These are phyloP conservation scores for Pharus latifolius DNA, from an alignment of 176 grass and related monocot genomes.

Conservation along the genomic window DNA sequence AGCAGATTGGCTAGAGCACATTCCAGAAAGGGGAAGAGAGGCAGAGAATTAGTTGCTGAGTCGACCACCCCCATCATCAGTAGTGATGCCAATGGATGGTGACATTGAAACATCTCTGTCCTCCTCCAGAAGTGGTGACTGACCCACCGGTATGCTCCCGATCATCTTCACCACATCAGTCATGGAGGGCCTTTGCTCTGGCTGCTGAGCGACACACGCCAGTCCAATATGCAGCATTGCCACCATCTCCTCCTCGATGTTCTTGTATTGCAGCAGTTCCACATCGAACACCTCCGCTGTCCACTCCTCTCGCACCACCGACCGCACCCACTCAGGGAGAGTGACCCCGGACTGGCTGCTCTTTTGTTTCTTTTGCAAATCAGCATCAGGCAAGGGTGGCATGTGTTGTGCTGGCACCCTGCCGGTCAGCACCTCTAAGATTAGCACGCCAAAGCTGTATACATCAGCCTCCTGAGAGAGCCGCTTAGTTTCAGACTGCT, in stretches of 20 bases:
- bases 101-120: neutral
- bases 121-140: conserved; percentile 12
- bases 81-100: conserved; percentile 9
- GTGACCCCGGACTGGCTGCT: neutral
- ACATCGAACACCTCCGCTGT: conserved; percentile 62
- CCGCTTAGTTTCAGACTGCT: conserved; percentile 23
- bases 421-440: conserved; percentile 52
- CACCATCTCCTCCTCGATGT: conserved; percentile 56
- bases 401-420: conserved; percentile 21
- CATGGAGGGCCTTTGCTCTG: conserved; percentile 24
- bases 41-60: neutral
- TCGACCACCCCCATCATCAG: conserved; percentile 4
- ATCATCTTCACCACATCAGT: conserved; percentile 33
- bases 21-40: too few relatives aligned
- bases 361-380: conserved; percentile 8
- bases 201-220: conserved; percentile 21
- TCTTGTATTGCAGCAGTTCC: conserved; percentile 45
- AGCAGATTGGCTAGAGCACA: too few relatives aligned
- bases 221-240: conserved; percentile 48
- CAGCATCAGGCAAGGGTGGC: neutral
- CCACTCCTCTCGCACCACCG: conserved; percentile 62
- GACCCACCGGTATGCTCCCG: conserved; percentile 18
- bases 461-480: conserved; percentile 56
- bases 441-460: conserved; percentile 54
- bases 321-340: conserved; percentile 44